Conservation (phyloP, 2,329 filamentous ascomycete species). For the Simplicillium aogashimaense region DNA sequence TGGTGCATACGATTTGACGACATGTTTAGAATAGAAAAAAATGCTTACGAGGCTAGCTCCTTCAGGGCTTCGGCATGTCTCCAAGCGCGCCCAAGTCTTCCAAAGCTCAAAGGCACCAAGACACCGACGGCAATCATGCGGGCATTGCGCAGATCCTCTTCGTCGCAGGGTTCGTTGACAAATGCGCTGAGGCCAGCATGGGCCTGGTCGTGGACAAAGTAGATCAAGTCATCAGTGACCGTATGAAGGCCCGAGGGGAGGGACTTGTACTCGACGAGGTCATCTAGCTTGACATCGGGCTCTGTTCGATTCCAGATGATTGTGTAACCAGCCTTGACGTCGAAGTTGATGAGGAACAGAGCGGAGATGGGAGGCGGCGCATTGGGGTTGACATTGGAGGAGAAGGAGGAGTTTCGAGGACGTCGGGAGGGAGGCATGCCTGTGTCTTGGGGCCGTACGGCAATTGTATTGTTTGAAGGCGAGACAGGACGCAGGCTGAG, state of each 20-base stretch:
- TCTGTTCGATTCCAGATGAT: slow-evolving; percentile 77
- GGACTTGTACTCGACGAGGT: slow-evolving; percentile 91
- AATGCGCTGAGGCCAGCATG: slow-evolving; percentile 90
- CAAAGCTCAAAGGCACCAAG: slow-evolving; percentile 76
- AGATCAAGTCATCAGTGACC: slow-evolving; percentile 79
- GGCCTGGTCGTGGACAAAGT: slow-evolving; percentile 75
- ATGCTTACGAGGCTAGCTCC: slow-evolving; percentile 61
- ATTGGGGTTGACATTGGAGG: slow-evolving; percentile 19
- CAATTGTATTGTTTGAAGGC: too few relatives aligned
- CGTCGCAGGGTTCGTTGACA: slow-evolving; percentile 70
- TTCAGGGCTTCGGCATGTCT: slow-evolving; percentile 70
- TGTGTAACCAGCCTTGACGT: slow-evolving; percentile 85
- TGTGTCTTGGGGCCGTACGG: neutral
- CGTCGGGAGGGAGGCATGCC: slow-evolving; percentile 29
- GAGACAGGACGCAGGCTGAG: too few relatives aligned
- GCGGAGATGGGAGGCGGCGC: slow-evolving; percentile 56
- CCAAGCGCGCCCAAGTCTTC: slow-evolving; percentile 81
- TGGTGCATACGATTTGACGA: neutral
- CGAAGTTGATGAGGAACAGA: slow-evolving; percentile 83
- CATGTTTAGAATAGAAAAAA: slow-evolving; percentile 5
- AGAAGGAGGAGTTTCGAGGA: slow-evolving; percentile 10
- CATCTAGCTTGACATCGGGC: slow-evolving; percentile 65
- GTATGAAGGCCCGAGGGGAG: slow-evolving; percentile 88
- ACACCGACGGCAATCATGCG: slow-evolving; percentile 88
- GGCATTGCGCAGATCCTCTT: slow-evolving; percentile 71